Evolutionary conservation across 306 rosid species (phyloP).

Genomic region (barrel medic (Medicago truncatula)): DNA sequence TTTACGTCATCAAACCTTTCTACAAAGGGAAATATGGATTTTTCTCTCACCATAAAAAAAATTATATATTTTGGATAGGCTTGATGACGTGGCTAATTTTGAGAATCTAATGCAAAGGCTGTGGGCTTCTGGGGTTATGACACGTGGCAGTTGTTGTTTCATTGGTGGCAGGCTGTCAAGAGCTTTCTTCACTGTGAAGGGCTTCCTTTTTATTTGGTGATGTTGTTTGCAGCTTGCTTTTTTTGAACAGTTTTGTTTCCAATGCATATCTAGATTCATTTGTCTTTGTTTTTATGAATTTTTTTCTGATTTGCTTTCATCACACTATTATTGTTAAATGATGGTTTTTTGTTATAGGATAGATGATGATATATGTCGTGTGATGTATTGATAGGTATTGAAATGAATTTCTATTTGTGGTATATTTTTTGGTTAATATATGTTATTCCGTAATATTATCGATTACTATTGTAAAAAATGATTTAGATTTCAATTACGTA

Average conservation of each 20-base stretch:
- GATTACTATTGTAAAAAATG: too few species aligned
- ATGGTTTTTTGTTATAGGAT: not conserved
- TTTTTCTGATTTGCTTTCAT: not conserved
- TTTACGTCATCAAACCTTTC: not conserved
- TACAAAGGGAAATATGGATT: not conserved
- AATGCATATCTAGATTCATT: not conserved
- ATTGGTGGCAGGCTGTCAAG: conserved; percentile 37
- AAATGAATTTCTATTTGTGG: not conserved
- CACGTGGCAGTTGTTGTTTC: conserved; percentile 41
- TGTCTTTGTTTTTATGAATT: not conserved
- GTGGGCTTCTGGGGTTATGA: conserved; percentile 7
- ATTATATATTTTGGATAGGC: conserved; percentile 1
- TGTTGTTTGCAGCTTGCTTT: not conserved
- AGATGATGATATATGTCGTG: not conserved
- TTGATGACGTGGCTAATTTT: conserved; percentile 44
- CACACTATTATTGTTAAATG: not conserved
- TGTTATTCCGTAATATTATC: too few species aligned
- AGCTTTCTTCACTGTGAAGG: conserved; percentile 50
- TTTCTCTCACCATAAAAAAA: not conserved
- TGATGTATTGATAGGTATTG: too few species aligned
- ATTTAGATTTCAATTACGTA: too few species aligned
- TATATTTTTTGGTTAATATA: too few species aligned
- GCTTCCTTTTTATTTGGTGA: conserved; percentile 11
- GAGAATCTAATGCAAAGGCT: not conserved
- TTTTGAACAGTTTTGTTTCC: not conserved